Base-by-base conservation (phyloP, 768 basidiomycete species). In the Trametes elegans region DNA sequence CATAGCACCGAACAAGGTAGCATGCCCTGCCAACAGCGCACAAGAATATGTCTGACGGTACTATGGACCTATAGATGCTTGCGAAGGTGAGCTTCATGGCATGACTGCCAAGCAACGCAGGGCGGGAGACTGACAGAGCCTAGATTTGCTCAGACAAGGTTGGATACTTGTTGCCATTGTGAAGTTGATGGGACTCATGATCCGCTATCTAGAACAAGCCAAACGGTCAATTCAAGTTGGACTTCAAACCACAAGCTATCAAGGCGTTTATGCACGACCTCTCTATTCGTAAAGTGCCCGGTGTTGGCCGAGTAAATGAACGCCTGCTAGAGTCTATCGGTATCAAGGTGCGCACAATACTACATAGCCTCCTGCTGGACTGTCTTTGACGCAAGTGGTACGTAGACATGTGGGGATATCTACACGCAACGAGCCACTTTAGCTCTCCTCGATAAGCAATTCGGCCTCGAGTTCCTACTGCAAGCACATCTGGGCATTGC, bases 201-300 rank as follows among this genome's bases (percentile, higher is more conserved):
- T n/a, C n/a, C n/a, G n/a, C n/a, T n/a, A n/a, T n/a, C n/a, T n/a
- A 90, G 86, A 96, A 98, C 69, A 98, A 98, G 71, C 95, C 94
- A 2, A 91, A 96, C 64, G 94, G 93, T 11, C 94, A 97, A 69
- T 98, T 83, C 60, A 79, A 80, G 61, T 79, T 97, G 21, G 71
- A 82, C 2, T 91, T 88, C 62, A 79, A 87, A 24, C 68, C 78
- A 2, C 65, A 81, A 26, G 73, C 78, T 7, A 87, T 98, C 61
- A 78, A 79, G 43, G 71, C 72, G 0, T 98, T 97, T 68, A 93
- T 93, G 87, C 75, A 73, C 19, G 82, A 86, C 43, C 79, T 98
- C 14, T 79, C 93, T 0, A 91, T 97, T 39, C 85, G 92, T 39
- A 92, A 88, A 66, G 79, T 97, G 14, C 92, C 89, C 2, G 94